phyloP scores from a whole-genome alignment of 2,329 filamentous ascomycete species.

The Penicillium nordicum region DNA sequence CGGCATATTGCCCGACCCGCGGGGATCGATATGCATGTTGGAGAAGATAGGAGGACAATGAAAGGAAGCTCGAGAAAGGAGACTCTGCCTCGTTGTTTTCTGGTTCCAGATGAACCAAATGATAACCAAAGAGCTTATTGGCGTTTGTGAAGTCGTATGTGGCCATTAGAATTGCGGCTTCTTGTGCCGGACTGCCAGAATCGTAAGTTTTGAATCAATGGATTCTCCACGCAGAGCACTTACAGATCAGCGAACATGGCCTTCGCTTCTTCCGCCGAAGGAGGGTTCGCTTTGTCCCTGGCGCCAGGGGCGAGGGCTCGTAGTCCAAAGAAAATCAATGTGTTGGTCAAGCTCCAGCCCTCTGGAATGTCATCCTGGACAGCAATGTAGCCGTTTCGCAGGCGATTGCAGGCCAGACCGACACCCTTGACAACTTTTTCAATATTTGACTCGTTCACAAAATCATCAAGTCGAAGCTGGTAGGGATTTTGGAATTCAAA shows the following conservation, averaged over 20 bases:
- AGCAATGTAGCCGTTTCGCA: constrained; percentile 74
- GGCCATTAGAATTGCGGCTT: constrained; percentile 75
- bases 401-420: constrained; percentile 64
- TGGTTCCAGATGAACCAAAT: constrained; percentile 64
- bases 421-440: constrained; percentile 75
- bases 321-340: constrained; percentile 79
- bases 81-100: constrained; percentile 64
- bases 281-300: constrained; percentile 57
- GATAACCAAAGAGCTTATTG: constrained; percentile 92
- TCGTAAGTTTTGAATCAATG: constrained; percentile 23
- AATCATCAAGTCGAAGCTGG: constrained; percentile 84
- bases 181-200: constrained; percentile 64
- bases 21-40: constrained; percentile 86
- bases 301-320: constrained; percentile 69
- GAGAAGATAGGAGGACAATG: constrained; percentile 84
- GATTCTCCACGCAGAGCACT: constrained; percentile 3
- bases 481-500: constrained; percentile 99
- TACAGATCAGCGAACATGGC: constrained; percentile 75
- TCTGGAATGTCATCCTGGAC: constrained; percentile 88
- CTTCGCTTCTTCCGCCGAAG: constrained; percentile 77
- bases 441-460: constrained; percentile 87
- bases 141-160: constrained; percentile 91
- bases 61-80: constrained; percentile 78
- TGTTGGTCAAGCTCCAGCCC: constrained; percentile 78
- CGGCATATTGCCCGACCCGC: constrained; percentile 75